These are phyloP conservation scores for Macrolepiota fuliginosa DNA, from an alignment of 768 basidiomycete species.

Conservation along the genomic window DNA sequence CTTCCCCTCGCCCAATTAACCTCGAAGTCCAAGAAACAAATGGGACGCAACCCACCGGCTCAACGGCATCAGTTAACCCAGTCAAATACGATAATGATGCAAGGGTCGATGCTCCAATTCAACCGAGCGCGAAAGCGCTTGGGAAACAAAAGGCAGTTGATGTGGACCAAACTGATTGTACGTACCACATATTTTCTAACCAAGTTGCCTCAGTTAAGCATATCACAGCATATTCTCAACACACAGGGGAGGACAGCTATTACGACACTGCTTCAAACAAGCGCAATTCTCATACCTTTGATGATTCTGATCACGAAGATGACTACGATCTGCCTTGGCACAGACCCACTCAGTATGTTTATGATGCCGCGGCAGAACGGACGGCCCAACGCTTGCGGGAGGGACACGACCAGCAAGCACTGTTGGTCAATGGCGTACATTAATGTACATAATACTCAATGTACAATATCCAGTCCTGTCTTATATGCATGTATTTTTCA, in stretches of 20 bases:
- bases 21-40: slow-evolving; percentile 11
- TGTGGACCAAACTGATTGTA: slow-evolving; percentile 40
- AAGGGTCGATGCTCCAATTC: slow-evolving; percentile 39
- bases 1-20: slow-evolving; percentile 57
- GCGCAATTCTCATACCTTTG: slow-evolving; percentile 8
- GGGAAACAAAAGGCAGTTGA: slow-evolving; percentile 76
- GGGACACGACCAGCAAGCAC: slow-evolving; percentile 22
- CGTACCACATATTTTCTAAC: slow-evolving; percentile 22
- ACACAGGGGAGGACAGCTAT: neutral
- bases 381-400: slow-evolving; percentile 57
- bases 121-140: slow-evolving; percentile 84
- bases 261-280: neutral
- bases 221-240: slow-evolving; percentile 4
- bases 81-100: neutral
- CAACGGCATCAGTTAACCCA: neutral
- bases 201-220: neutral
- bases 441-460: too few species aligned
- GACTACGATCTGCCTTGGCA: slow-evolving; percentile 32
- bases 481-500: neutral
- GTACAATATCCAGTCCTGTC: slow-evolving; percentile 7
- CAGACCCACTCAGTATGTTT: slow-evolving; percentile 71
- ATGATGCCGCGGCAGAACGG: slow-evolving; percentile 89
- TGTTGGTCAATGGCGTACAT: slow-evolving; percentile 15
- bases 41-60: slow-evolving; percentile 3
- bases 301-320: slow-evolving; percentile 17